Evolutionary conservation across 495 filamentous ascomycete species (phyloP).

Genomic region (Tetracladium setigerum): DNA sequence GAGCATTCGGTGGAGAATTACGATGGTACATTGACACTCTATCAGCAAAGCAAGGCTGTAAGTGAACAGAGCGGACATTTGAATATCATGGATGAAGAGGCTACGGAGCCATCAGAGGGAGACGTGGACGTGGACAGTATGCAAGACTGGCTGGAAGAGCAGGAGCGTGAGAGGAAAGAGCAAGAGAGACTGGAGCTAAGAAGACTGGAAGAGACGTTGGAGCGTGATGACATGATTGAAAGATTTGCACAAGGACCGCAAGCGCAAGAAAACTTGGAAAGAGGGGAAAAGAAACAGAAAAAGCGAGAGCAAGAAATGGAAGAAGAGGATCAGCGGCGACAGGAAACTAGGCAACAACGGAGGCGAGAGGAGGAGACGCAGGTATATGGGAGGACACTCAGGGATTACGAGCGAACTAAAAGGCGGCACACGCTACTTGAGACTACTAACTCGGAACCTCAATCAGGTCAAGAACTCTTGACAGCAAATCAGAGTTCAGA

Average conservation of each 20-base stretch:
- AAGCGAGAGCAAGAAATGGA: background rate
- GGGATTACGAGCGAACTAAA: background rate
- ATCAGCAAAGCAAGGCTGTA: no score
- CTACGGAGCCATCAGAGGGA: no score
- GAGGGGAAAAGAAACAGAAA: background rate
- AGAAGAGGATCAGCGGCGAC: background rate
- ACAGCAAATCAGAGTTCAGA: no score
- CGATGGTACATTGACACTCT: no score
- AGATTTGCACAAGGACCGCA: background rate
- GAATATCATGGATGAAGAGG: no score
- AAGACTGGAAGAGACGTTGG: no score
- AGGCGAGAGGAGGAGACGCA: background rate
- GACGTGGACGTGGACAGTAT: no score
- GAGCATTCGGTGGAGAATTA: no score
- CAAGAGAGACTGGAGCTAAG: background rate
- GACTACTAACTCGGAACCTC: no score
- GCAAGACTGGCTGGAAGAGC: background rate
- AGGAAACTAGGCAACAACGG: background rate
- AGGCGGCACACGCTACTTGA: background rate
- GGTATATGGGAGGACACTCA: background rate
- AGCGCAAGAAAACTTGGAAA: background rate
- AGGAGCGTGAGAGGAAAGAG: background rate
- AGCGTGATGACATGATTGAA: background rate
- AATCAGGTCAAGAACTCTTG: no score
- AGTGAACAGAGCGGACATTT: no score